These are phyloP conservation scores for Aspergillus calidoustus DNA, from an alignment of 2,329 filamentous ascomycete species.

Conservation along the genomic window DNA sequence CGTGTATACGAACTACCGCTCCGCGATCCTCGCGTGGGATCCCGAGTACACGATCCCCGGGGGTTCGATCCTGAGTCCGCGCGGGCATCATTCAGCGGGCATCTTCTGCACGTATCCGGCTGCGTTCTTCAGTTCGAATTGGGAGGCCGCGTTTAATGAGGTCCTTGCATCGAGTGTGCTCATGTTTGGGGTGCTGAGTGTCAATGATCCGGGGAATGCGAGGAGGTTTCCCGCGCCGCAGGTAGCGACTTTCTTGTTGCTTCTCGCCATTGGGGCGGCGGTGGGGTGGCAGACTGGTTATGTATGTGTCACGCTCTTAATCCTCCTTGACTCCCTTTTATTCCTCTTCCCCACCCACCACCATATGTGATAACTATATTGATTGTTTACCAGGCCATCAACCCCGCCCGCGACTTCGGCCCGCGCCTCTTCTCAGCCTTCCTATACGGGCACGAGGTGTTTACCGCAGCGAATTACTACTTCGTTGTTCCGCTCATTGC, in stretches of 20 bases:
- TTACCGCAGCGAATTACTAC: conserved; percentile 33
- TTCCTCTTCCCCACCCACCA: too few relatives aligned
- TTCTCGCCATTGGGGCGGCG: conserved; percentile 35
- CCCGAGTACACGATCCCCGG: conserved; percentile 37
- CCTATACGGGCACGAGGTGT: conserved; percentile 36
- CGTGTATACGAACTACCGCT: conserved; percentile 38
- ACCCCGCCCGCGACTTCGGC: conserved; percentile 37
- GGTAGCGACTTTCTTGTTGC: conserved; percentile 32
- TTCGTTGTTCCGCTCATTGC: conserved; percentile 36
- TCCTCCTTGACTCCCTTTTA: too few relatives aligned
- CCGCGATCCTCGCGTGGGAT: conserved; percentile 37
- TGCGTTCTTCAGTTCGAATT: conserved; percentile 33
- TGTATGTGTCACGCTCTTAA: conserved; percentile 20
- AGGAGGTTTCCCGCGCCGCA: conserved; percentile 33
- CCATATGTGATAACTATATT: too few relatives aligned
- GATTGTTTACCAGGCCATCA: conserved; percentile 31
- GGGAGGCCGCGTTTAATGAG: conserved; percentile 38
- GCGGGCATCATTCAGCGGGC: conserved; percentile 34
- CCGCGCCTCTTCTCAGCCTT: conserved; percentile 37
- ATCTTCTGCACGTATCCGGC: conserved; percentile 36
- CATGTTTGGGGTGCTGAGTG: conserved; percentile 36
- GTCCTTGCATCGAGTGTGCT: conserved; percentile 33
- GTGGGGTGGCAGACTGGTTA: conserved; percentile 41
- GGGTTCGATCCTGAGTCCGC: conserved; percentile 34
- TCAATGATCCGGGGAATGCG: conserved; percentile 33